Base-by-base conservation (phyloP, 139 green algal species). In the Spirogloea muscicola region DNA sequence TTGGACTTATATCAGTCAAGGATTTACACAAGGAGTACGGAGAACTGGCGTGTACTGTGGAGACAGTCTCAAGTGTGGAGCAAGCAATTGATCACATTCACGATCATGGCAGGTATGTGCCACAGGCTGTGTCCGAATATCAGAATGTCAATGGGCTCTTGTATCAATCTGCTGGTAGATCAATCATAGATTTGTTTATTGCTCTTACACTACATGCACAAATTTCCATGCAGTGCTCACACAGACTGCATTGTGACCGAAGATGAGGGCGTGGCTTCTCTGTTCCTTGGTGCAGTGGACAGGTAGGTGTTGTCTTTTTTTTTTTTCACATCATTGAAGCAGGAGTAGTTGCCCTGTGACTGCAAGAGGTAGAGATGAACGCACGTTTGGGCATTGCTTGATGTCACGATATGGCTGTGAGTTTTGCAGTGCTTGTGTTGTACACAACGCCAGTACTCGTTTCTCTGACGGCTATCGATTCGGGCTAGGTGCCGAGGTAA, bases 391-490 rank as follows among this genome's bases (percentile, higher is more conserved):
- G n/a, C n/a, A n/a, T n/a, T n/a, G n/a, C n/a, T n/a, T n/a, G n/a
- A n/a, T n/a, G n/a, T n/a, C n/a, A n/a, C n/a, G n/a, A n/a, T n/a
- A n/a, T 51, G 43, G 10, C 10, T 51, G 43, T 51, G 10, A 25
- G 43, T 51, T 10, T 51, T 10, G 36, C 69, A 88, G 72, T 40
- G 94, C 94, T 2, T 97, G 91, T 75, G 93, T 98, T 27, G 90
- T 94, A 76, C 90, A 96, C 86, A 99, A 99, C 77, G 88, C 90
- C 3, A 91, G 82, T 49, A 96, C 93, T 1, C 89, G 95, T 27
- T 99, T 98, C 68, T 80, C 84, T 3, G 95, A 98, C 77, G 95
- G 95, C 33, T 99, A 95, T 82, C 79, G 94, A 34, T 98, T 96
- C 86, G 93, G 94, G 0, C 85, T 96, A 18, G 93, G 92, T 7